Base-by-base conservation (phyloP, 2,329 filamentous ascomycete genomes). In the Epichloe sibirici region DNA sequence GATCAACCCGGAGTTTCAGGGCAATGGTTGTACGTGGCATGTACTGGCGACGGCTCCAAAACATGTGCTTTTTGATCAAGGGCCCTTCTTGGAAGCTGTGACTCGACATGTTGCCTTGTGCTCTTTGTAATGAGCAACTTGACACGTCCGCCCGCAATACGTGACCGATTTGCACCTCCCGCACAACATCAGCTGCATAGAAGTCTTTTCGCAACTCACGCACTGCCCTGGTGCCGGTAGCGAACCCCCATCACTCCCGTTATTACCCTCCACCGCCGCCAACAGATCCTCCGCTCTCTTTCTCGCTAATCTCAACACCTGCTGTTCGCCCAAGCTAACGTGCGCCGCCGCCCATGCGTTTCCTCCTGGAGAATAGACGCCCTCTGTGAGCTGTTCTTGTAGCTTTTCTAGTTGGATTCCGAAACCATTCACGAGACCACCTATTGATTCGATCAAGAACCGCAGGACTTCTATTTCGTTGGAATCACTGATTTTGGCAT, bases 261-360 rank as follows among this genome's bases (percentile, higher is more conserved):
- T 48, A 4, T 44, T 51, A 4, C 48, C 56, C 28, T 47, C 25
- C 38, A 54, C 39, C 28, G 44, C 47, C 43, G 55, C 54, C 50
- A 66, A 53, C 57, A 68, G 55, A 53, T 61, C 57, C 56, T 64
- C 59, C 49, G 64, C 63, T 58, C 50, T 65, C 56, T 62, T 62
- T 57, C 54, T 65, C 47, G 65, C 63, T 57, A 60, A 53, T 58
- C 54, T 61, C 48, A 68, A 61, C 52, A 67, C 61, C 50, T 59
- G 63, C 61, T 68, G 65, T 58, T 68, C 57, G 55, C 57, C 55
- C 43, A 53, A n/a, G 13, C 55, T 57, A n/a, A 58, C 52, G 35
- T 68, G 65, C 50, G 64, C 65, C 55, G 63, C 65, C 55, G 65
- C 63, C 66, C 66, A 68, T 58, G 65, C 59, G 57, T 67, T 67